phyloP scores from a whole-genome alignment of 768 basidiomycete species.

The Tylopilus subfusipes region DNA sequence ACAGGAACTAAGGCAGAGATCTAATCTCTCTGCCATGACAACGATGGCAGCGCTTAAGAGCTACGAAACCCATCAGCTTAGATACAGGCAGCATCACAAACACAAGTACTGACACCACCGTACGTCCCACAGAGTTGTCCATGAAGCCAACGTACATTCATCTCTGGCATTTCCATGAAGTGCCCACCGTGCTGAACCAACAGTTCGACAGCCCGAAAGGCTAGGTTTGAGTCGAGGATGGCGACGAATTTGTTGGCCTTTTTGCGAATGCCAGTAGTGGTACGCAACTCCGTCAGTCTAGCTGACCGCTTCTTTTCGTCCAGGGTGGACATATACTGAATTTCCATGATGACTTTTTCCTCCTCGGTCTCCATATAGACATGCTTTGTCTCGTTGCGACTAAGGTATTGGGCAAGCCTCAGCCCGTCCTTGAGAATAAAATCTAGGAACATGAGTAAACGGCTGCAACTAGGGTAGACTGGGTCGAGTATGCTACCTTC shows the following conservation, averaged over 20 bases:
- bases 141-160: neutral
- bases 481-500: neutral
- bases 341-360: conserved; percentile 7
- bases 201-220: neutral
- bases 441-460: too few species aligned
- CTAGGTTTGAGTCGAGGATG: neutral
- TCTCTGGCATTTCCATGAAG: neutral
- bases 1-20: neutral
- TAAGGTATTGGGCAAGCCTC: conserved; percentile 6
- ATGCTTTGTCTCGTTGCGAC: conserved; percentile 6
- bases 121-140: neutral
- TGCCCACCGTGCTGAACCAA: neutral
- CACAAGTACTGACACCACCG: neutral
- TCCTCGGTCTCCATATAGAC: conserved; percentile 14
- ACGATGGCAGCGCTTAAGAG: too few species aligned
- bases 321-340: too few species aligned
- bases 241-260: neutral
- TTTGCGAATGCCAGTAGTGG: too few species aligned
- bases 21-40: neutral
- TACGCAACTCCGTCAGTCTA: too few species aligned
- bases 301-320: too few species aligned
- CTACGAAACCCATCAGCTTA: too few species aligned
- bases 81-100: too few species aligned
- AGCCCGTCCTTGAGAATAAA: neutral
- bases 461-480: too few species aligned